Evolutionary conservation across 805 yeast species (phyloP).

Genomic region (Kurtzmaniella fragi): DNA sequence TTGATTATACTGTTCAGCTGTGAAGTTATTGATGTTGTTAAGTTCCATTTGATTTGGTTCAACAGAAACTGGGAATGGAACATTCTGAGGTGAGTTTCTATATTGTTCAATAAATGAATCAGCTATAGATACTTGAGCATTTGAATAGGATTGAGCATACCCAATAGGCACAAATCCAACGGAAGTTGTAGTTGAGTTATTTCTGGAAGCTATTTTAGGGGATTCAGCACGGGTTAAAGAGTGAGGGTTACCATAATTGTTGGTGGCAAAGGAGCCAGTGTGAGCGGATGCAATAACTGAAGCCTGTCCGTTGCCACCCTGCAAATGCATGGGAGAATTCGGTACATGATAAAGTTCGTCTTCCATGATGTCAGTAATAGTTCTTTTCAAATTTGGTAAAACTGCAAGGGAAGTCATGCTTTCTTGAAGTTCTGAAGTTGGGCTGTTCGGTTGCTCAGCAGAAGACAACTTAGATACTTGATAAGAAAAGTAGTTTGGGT

Average conservation of each 20-base stretch:
- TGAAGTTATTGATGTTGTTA: slow-evolving; percentile 5
- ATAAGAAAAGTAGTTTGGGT: background rate
- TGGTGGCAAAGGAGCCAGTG: slow-evolving; percentile 1
- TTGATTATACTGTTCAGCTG: slow-evolving; percentile 7
- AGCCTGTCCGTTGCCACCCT: background rate
- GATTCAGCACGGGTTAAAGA: slow-evolving; percentile 8
- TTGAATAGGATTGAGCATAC: slow-evolving; percentile 6
- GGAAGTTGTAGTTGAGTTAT: slow-evolving; percentile 1
- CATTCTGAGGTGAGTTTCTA: slow-evolving; percentile 5
- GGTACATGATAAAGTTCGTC: slow-evolving; percentile 50
- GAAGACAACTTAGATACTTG: no score
- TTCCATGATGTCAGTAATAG: slow-evolving; percentile 55
- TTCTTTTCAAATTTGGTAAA: slow-evolving; percentile 46
- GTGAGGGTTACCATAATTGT: background rate
- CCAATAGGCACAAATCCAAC: slow-evolving; percentile 6
- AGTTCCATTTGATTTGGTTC: slow-evolving; percentile 8
- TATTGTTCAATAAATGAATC: slow-evolving; percentile 25
- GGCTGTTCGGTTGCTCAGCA: no score
- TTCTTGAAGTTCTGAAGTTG: no score
- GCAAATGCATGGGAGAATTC: slow-evolving; percentile 11
- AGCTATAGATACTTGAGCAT: slow-evolving; percentile 14
- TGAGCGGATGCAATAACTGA: background rate
- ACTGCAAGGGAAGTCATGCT: slow-evolving; percentile 46
- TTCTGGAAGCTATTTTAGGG: slow-evolving; percentile 4
- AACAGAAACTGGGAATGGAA: slow-evolving; percentile 4